phyloP scores from a whole-genome alignment of 129 eudicot genomes.

The Dittrichia graveolens region DNA sequence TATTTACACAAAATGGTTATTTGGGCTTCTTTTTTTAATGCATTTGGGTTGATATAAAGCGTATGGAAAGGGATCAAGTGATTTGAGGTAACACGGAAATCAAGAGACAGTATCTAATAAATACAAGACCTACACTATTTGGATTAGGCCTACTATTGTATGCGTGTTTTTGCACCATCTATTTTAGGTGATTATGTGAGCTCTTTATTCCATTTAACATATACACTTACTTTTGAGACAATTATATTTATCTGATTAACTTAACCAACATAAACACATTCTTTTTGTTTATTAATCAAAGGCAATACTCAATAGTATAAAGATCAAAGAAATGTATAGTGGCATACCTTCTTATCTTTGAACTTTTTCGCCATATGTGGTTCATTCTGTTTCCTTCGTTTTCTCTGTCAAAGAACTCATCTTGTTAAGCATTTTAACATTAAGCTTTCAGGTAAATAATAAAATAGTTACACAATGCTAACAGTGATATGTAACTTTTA shows the following conservation, averaged over 20 bases:
- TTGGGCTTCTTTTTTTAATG: not conserved
- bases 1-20: not conserved
- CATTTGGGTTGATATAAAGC: not conserved
- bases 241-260: not conserved
- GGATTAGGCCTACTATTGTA: too few relatives aligned
- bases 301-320: constrained; percentile 6
- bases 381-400: constrained; percentile 83
- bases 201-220: not conserved
- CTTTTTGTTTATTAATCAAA: not conserved
- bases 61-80: too few relatives aligned
- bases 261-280: not conserved
- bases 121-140: too few relatives aligned
- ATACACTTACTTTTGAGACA: not conserved
- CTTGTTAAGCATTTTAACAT: constrained; percentile 24
- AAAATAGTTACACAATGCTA: not conserved
- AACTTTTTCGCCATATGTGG: constrained; percentile 54
- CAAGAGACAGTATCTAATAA: too few relatives aligned
- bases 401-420: constrained; percentile 60
- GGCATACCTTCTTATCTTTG: constrained; percentile 69
- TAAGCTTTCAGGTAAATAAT: not conserved
- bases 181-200: not conserved
- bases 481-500: not conserved
- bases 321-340: not conserved
- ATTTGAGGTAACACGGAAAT: too few relatives aligned
- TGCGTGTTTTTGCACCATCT: not conserved